Percentiles rank a stretch among this genome's conserved stretches.
phyloP scores from a whole-genome alignment of 2,329 filamentous ascomycete genomes.

The Teratosphaeria destructans region DNA sequence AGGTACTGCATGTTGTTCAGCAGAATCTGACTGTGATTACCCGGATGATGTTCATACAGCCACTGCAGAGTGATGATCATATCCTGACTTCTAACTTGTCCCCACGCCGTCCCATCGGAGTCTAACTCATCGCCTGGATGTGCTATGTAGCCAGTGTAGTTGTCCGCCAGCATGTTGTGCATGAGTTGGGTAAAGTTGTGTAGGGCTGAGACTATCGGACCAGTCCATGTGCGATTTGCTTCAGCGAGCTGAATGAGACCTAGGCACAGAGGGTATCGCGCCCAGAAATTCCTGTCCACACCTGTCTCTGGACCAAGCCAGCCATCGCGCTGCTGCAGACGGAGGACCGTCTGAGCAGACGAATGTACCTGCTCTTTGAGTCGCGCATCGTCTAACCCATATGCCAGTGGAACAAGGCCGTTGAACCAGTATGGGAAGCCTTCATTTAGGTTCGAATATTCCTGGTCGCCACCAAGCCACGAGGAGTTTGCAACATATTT shows the following conservation, averaged over 20 bases:
- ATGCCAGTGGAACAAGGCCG: constrained; percentile 47
- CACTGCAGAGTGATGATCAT: constrained; percentile 39
- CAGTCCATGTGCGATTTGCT: constrained; percentile 34
- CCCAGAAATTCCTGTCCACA: constrained; percentile 42
- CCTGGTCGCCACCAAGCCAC: constrained; percentile 42
- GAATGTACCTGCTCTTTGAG: constrained; percentile 41
- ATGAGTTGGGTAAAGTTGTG: constrained; percentile 41
- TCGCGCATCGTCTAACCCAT: constrained; percentile 36
- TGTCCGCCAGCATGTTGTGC: constrained; percentile 45
- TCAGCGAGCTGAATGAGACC: constrained; percentile 43
- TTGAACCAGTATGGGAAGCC: constrained; percentile 51
- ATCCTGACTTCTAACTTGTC: constrained; percentile 31
- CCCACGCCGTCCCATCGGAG: constrained; percentile 26
- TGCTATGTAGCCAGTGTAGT: constrained; percentile 41
- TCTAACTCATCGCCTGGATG: constrained; percentile 35
- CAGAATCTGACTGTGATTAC: constrained; percentile 26
- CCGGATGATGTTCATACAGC: constrained; percentile 37
- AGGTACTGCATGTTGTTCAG: constrained; percentile 36
- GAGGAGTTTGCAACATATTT: constrained; percentile 41
- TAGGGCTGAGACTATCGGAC: constrained; percentile 39
- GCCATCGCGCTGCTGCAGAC: constrained; percentile 42
- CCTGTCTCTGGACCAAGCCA: constrained; percentile 47
- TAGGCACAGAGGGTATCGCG: constrained; percentile 40
- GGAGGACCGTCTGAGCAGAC: constrained; percentile 39
- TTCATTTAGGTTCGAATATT: constrained; percentile 46